phyloP scores from a whole-genome alignment of 2,329 filamentous ascomycete species.

The Cercospora janseana region DNA sequence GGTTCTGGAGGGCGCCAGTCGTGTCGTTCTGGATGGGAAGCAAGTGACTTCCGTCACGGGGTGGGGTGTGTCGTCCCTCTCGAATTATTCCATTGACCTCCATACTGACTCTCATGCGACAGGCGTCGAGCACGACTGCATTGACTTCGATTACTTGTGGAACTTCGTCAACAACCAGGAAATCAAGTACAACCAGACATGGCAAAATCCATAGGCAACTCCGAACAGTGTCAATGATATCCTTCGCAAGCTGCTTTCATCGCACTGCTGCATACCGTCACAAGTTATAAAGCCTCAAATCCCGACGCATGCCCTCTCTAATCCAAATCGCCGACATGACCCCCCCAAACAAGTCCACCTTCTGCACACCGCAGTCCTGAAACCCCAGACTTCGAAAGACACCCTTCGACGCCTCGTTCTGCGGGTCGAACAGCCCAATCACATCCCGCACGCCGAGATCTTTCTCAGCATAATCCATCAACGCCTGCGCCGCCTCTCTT shows the following conservation, averaged over 20 bases:
- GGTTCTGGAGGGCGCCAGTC: background rate
- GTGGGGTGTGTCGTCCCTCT: background rate
- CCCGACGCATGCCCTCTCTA: background rate
- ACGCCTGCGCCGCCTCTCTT: background rate
- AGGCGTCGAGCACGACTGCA: slow-evolving; percentile 1
- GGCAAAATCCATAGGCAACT: background rate
- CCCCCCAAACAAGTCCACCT: background rate
- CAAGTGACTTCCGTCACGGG: background rate
- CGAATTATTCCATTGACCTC: background rate
- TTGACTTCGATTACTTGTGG: background rate
- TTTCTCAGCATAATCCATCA: background rate
- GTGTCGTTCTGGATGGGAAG: background rate
- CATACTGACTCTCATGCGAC: background rate
- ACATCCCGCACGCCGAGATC: background rate
- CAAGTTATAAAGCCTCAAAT: background rate
- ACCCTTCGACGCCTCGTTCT: background rate
- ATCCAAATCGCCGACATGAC: background rate
- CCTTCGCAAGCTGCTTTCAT: background rate
- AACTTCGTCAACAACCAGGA: background rate
- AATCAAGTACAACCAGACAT: background rate
- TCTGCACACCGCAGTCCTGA: background rate
- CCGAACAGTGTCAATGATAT: background rate
- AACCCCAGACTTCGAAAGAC: background rate
- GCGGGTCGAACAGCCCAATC: background rate
- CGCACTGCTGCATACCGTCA: too few species aligned